These are phyloP conservation scores for Coemansia sp. DNA, from an alignment of 192 early-diverging fungal genomes.

Conservation along the genomic window DNA sequence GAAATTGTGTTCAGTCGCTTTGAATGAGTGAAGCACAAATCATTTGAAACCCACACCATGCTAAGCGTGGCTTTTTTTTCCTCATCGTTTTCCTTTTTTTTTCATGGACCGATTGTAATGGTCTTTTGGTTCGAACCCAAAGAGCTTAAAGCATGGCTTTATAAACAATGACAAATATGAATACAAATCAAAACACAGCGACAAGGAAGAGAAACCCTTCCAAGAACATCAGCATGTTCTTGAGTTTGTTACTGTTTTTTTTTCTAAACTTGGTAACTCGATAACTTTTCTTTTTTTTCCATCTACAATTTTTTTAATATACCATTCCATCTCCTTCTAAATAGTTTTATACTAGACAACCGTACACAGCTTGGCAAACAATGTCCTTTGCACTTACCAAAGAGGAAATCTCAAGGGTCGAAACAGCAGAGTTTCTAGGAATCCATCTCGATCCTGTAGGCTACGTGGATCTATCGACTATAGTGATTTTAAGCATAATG, in stretches of 20 bases:
- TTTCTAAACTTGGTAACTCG: neutral
- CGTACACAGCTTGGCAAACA: neutral
- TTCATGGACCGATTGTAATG: neutral
- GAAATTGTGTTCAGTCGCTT: neutral
- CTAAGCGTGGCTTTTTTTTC: neutral
- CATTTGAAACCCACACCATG: neutral
- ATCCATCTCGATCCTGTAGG: slow-evolving; percentile 42
- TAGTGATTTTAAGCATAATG: slow-evolving; percentile 34
- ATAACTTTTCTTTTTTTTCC: no score
- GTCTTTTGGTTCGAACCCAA: neutral
- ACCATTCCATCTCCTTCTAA: neutral
- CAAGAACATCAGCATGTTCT: neutral
- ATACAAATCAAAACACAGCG: no score
- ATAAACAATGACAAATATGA: neutral
- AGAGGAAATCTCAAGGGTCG: slow-evolving; percentile 29
- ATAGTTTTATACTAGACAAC: no score
- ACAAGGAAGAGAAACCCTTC: no score
- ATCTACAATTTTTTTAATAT: neutral
- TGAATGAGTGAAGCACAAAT: neutral
- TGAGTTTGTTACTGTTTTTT: neutral
- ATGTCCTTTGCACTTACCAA: slow-evolving; percentile 43
- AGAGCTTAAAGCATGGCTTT: neutral
- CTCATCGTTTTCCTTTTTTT: neutral
- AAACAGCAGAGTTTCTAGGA: slow-evolving; percentile 32
- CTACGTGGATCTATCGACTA: slow-evolving; percentile 45